These are phyloP conservation scores for Nephelium lappaceum DNA, from an alignment of 345 rosid genomes.

Conservation along the genomic window DNA sequence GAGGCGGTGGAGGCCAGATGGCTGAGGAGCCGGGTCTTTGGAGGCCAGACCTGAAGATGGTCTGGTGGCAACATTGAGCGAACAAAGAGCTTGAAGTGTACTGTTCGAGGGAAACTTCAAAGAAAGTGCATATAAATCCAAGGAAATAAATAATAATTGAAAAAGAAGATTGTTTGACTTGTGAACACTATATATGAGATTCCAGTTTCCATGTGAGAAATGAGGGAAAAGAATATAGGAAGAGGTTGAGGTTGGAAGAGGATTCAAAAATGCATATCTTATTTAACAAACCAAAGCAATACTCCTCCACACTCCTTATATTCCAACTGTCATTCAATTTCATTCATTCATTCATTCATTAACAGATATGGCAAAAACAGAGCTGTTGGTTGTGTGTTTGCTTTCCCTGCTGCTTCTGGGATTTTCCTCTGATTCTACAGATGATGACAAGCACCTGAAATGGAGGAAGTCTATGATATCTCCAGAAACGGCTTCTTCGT, in stretches of 20 bases:
- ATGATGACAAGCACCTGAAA: slow-evolving; percentile 14
- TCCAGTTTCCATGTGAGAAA: neutral
- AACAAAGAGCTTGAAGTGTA: neutral
- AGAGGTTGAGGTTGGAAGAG: too few species aligned
- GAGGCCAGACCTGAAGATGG: too few species aligned
- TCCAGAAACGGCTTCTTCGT: slow-evolving; percentile 18
- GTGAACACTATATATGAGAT: neutral
- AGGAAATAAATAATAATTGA: neutral
- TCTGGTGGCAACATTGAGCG: too few species aligned
- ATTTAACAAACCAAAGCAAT: neutral
- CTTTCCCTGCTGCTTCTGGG: slow-evolving; percentile 4
- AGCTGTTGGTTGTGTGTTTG: slow-evolving; percentile 30
- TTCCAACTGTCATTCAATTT: neutral
- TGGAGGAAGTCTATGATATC: slow-evolving; percentile 32
- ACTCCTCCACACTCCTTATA: neutral
- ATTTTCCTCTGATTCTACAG: slow-evolving; percentile 17
- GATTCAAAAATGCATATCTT: neutral
- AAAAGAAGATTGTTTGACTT: neutral
- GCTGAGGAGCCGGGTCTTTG: too few species aligned
- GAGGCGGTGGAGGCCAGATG: too few species aligned
- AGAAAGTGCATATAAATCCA: neutral
- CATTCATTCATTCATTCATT: neutral
- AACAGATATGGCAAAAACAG: slow-evolving; percentile 31
- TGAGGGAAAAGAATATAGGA: neutral
- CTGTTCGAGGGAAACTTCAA: neutral